Evolutionary conservation across 371 early-diverging fungal species (phyloP).

Genomic region (Apophysomyces elegans): DNA sequence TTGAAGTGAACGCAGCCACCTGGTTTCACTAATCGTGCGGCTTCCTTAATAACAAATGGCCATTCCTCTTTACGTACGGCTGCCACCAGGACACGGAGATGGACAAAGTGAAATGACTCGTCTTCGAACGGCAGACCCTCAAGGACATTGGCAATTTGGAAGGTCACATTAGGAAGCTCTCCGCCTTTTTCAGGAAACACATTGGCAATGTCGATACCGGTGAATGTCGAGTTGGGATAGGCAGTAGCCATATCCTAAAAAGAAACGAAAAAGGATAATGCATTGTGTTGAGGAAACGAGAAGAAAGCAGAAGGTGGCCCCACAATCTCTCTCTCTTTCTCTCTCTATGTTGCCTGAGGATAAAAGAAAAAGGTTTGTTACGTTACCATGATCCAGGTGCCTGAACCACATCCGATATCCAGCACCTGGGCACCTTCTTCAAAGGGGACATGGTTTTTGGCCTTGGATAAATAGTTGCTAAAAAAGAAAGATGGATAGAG

Average conservation of each 20-base stretch:
- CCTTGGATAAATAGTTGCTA: slow-evolving; percentile 14
- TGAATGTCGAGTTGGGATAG: slow-evolving; percentile 40
- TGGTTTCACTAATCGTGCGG: neutral
- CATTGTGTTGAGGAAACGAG: too few relatives aligned
- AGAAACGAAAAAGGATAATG: too few relatives aligned
- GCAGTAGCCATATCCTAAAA: slow-evolving; percentile 54
- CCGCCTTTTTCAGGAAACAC: slow-evolving; percentile 8
- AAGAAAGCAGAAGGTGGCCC: too few relatives aligned
- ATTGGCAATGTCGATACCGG: slow-evolving; percentile 37
- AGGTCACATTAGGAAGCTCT: slow-evolving; percentile 5
- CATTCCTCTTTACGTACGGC: slow-evolving; percentile 6
- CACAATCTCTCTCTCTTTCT: too few relatives aligned
- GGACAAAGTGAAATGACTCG: slow-evolving; percentile 8
- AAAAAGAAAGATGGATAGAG: neutral
- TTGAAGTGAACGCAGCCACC: slow-evolving; percentile 2
- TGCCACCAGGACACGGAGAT: neutral
- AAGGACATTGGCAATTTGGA: slow-evolving; percentile 4
- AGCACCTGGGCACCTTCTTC: slow-evolving; percentile 13
- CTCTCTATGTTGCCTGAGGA: too few relatives aligned
- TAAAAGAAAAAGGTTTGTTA: neutral
- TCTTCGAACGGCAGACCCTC: slow-evolving; percentile 12
- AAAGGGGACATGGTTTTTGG: neutral
- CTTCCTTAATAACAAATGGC: neutral
- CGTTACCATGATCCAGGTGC: slow-evolving; percentile 32
- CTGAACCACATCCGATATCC: slow-evolving; percentile 32